Conservation (phyloP, 495 filamentous ascomycete species). For the Haplographium delicatum region DNA sequence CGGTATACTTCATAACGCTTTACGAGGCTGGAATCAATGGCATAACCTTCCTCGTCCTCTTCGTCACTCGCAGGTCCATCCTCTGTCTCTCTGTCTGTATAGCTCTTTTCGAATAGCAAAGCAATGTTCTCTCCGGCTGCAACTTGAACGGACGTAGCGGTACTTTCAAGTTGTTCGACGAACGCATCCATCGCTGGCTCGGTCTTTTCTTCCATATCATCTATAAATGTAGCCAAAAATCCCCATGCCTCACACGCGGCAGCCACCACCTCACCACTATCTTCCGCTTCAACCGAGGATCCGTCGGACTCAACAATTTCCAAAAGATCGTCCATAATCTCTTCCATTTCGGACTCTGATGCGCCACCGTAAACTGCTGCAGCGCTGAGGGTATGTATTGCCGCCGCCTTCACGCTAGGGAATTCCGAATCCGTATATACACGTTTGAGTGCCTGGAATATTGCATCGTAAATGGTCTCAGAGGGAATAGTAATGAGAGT, state of each 20-base stretch:
- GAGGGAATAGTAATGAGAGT: constrained; percentile 69
- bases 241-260: constrained; percentile 88
- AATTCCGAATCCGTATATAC: constrained; percentile 67
- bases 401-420: constrained; percentile 59
- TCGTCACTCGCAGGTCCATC: constrained; percentile 44
- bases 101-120: constrained; percentile 79
- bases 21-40: constrained; percentile 31
- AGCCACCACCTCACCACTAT: constrained; percentile 69
- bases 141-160: constrained; percentile 71
- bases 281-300: constrained; percentile 62
- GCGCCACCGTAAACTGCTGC: constrained; percentile 78
- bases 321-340: constrained; percentile 76
- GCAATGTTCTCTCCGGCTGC: constrained; percentile 89
- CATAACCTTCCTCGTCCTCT: constrained; percentile 42
- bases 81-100: constrained; percentile 61
- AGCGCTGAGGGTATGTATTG: constrained; percentile 69
- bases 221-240: constrained; percentile 74
- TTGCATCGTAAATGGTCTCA: constrained; percentile 62
- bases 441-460: constrained; percentile 59
- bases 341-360: constrained; percentile 59
- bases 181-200: constrained; percentile 78
- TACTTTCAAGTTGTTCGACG: constrained; percentile 81
- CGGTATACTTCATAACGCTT: constrained; percentile 36
- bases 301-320: constrained; percentile 88
- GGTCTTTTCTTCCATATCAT: constrained; percentile 71